Percentiles rank a stretch among this genome's conserved stretches.
Evolutionary conservation across 192 early-diverging fungal species (phyloP).

Genomic region (Coemansia sp.): DNA sequence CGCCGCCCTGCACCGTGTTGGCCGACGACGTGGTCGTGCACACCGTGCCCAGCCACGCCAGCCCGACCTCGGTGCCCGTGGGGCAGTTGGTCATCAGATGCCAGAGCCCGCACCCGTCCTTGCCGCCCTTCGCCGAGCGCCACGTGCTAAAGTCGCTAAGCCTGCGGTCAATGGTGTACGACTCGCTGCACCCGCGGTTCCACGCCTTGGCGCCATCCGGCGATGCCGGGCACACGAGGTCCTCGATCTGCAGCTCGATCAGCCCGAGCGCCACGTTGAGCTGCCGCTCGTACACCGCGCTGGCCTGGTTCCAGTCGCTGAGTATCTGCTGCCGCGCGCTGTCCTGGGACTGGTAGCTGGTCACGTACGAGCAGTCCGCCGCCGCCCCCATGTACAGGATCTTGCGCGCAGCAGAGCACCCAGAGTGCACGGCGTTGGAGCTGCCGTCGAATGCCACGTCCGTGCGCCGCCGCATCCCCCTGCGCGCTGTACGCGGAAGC

Average conservation of each 20-base stretch:
- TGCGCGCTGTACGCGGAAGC: conserved; percentile 20
- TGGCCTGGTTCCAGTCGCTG: conserved; percentile 80
- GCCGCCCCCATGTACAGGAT: conserved; percentile 68
- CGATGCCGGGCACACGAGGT: conserved; percentile 59
- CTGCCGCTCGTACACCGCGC: conserved; percentile 77
- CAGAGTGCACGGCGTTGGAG: conserved; percentile 24
- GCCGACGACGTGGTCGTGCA: conserved; percentile 61
- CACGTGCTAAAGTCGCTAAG: conserved; percentile 90
- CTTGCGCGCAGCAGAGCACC: conserved; percentile 40
- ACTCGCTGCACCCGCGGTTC: conserved; percentile 75
- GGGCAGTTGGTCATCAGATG: conserved; percentile 87
- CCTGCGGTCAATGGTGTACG: conserved; percentile 71
- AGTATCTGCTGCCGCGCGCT: conserved; percentile 73
- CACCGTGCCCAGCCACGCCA: conserved; percentile 82
- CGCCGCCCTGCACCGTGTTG: conserved; percentile 56
- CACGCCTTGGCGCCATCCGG: conserved; percentile 55
- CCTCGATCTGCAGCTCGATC: conserved; percentile 73
- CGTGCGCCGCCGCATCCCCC: conserved; percentile 33
- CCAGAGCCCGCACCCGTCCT: conserved; percentile 87
- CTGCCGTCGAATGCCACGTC: conserved; percentile 24
- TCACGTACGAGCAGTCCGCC: conserved; percentile 73
- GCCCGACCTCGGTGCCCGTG: conserved; percentile 79
- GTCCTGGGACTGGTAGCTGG: conserved; percentile 57
- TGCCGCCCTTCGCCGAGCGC: conserved; percentile 64
- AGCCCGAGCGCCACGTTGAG: conserved; percentile 88